Evolutionary conservation across 352 stramenopile genomes (phyloP), one percentile per base, ranked within the genome.

Genomic region (Plasmopara muralis): DNA sequence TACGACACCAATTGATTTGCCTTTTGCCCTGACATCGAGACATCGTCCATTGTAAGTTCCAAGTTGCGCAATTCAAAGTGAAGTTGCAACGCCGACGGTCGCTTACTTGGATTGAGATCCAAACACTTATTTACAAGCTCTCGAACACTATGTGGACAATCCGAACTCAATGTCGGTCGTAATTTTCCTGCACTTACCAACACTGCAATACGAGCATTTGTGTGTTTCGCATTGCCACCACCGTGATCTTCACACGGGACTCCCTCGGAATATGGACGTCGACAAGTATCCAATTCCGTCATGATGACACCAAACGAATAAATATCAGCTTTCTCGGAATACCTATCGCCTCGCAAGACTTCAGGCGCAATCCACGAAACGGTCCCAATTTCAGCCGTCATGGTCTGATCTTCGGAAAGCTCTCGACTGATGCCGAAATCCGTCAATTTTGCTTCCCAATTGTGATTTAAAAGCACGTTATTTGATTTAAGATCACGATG

Each of bases 251-350:
- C 59, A 44, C 41, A 67, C 28, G 63, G 55, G 37, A 67, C 47
- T 12, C 53, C 63, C 6, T 71, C 63, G 8, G 59, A 71, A 18
- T 71, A 71, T 38, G 63, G 63, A 29, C 63, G 63, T 29, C 59
- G 55, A 40, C 66, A 74, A 5, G 74, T 82, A 49, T 85, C 74
- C 9, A 85, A 25, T 43, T 85, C 74, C 0, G 66, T 66, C 35
- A 85, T 56, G 25, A 85, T 60, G 12, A 88, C 74, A 31, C 79
- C 81, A 49, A 87, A 87, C 15, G 72, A 83, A 59, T 88, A 92
- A 12, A 92, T 64, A 41, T 92, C 81, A 14, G 77, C 71, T 50
- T 83, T 83, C 53, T 85, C 70, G 2, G 68, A 83, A 50, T 83
- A 90, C 28, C 62, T 51, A 50, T 85, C 62, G 16, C 73, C 73